phyloP scores from a whole-genome alignment of 2,329 filamentous ascomycete species.

The Pyrenochaeta sp. region DNA sequence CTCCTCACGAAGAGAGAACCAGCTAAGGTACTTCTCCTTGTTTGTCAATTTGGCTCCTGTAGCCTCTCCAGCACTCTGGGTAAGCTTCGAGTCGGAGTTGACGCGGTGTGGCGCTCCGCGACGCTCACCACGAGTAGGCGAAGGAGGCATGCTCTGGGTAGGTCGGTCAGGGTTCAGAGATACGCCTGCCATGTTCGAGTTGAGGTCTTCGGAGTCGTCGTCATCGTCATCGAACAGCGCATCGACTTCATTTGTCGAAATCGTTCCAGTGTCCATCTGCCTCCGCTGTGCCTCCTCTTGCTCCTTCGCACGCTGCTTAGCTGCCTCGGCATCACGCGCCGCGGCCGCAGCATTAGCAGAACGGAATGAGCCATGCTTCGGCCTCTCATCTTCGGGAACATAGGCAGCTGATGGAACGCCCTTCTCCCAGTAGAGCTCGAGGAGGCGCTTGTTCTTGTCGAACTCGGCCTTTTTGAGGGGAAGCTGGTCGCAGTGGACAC shows the following conservation, averaged over 20 bases:
- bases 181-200: conserved; percentile 90
- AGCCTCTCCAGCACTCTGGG: conserved; percentile 70
- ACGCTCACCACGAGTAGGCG: conserved; percentile 79
- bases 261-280: conserved; percentile 93
- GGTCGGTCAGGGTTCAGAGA: conserved; percentile 84
- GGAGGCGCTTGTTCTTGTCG: conserved; percentile 90
- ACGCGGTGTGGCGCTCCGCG: conserved; percentile 80
- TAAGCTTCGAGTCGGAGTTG: conserved; percentile 92
- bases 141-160: conserved; percentile 94
- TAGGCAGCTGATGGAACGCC: conserved; percentile 95
- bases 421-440: conserved; percentile 99
- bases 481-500: conserved; percentile 97
- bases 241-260: conserved; percentile 90
- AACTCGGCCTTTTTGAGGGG: conserved; percentile 99
- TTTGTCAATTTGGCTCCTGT: conserved; percentile 83
- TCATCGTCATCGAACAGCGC: conserved; percentile 96
- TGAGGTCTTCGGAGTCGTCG: conserved; percentile 77
- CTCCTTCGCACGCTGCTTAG: conserved; percentile 82
- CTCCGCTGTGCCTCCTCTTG: conserved; percentile 90
- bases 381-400: conserved; percentile 94
- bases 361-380: conserved; percentile 79
- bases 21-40: conserved; percentile 94
- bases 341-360: conserved; percentile 78
- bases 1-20: conserved; percentile 90
- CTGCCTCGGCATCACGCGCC: conserved; percentile 81